Conservation (phyloP, 2,329 filamentous ascomycete genomes). For the Penicillium capsulatum region DNA sequence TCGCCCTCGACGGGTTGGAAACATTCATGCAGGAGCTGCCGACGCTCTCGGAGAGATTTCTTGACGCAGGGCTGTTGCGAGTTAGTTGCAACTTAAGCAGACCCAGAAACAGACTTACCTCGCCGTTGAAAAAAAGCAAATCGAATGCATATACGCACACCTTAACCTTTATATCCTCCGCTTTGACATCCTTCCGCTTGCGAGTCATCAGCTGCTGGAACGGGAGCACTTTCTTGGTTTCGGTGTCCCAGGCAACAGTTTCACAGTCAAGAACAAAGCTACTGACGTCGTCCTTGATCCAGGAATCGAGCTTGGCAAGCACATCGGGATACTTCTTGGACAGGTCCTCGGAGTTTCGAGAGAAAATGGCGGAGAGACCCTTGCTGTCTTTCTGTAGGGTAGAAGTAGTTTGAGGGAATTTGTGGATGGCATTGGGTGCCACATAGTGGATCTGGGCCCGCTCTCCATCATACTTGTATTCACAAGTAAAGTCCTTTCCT, state of each 20-base stretch:
- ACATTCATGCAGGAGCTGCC: conserved; percentile 66
- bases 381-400: conserved; percentile 61
- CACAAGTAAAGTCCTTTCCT: conserved; percentile 90
- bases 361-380: conserved; percentile 90
- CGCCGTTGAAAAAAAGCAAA: conserved; percentile 85
- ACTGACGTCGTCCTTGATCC: conserved; percentile 85
- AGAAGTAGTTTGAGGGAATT: conserved; percentile 61
- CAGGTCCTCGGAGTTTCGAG: conserved; percentile 91
- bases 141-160: conserved; percentile 98
- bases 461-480: conserved; percentile 98
- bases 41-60: conserved; percentile 77
- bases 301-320: conserved; percentile 76
- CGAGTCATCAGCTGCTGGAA: conserved; percentile 98
- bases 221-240: conserved; percentile 89
- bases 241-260: conserved; percentile 93
- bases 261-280: conserved; percentile 99
- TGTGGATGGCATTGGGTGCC: conserved; percentile 68
- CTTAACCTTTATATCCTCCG: conserved; percentile 92
- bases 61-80: conserved; percentile 64
- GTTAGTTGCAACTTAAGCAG: conserved; percentile 1
- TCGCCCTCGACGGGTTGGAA: conserved; percentile 81
- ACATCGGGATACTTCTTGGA: conserved; percentile 98
- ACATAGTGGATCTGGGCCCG: conserved; percentile 98
- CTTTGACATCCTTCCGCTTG: conserved; percentile 94
- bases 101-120: conserved; percentile 45